phyloP scores from a whole-genome alignment of 2,329 filamentous ascomycete genomes.

The Alternaria angustiovoidea region DNA sequence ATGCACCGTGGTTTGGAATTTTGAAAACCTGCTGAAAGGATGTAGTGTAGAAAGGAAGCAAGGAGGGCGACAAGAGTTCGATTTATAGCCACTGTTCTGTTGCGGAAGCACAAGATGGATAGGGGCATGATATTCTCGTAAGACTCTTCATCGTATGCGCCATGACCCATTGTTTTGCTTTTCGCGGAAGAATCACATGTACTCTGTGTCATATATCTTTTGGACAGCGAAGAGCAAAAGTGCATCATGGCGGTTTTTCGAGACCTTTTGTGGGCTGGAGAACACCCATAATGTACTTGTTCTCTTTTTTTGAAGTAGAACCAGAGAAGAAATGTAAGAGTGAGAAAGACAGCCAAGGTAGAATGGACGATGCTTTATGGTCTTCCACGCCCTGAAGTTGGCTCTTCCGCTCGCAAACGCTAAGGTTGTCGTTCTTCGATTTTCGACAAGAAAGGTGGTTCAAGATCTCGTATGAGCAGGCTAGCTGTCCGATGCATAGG shows the following conservation, averaged over 20 bases:
- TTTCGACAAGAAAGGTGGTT: too few species aligned
- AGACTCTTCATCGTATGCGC: neutral
- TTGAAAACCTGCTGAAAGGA: neutral
- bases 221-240: neutral
- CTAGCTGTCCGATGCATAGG: too few species aligned
- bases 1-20: too few species aligned
- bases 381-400: too few species aligned
- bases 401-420: too few species aligned
- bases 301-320: too few species aligned
- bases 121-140: neutral
- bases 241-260: fast-evolving
- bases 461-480: too few species aligned
- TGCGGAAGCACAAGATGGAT: neutral
- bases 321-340: too few species aligned
- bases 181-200: neutral
- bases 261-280: neutral
- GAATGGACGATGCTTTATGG: too few species aligned
- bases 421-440: too few species aligned
- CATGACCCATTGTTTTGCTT: neutral
- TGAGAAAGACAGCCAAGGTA: too few species aligned
- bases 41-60: neutral
- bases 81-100: neutral
- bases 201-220: fast-evolving
- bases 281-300: neutral
- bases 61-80: neutral